Conservation (phyloP, 2,329 filamentous ascomycete species). For the Fusarium solani-melongenae region DNA sequence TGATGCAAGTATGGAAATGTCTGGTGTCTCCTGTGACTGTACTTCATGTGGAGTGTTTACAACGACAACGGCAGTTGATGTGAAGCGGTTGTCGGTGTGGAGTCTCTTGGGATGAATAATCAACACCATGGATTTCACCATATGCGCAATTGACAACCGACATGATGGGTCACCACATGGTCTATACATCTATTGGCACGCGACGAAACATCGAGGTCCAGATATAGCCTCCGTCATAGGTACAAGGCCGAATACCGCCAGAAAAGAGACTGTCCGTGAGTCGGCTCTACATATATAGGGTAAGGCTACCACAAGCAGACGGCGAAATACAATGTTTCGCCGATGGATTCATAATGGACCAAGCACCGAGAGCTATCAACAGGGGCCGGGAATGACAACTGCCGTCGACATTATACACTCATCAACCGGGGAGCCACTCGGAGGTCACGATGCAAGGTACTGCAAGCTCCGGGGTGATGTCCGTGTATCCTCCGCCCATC, state of each 20-base stretch:
- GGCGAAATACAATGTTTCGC: neutral
- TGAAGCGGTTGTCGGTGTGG: neutral
- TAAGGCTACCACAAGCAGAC: neutral
- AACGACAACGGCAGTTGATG: neutral
- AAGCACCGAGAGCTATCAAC: neutral
- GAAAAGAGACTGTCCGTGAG: neutral
- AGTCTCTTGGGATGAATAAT: neutral
- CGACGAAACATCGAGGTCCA: neutral
- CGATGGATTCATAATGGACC: neutral
- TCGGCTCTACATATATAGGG: neutral
- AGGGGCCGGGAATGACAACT: neutral
- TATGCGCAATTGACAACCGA: neutral
- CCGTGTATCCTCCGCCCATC: constrained; percentile 14
- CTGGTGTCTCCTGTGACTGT: neutral
- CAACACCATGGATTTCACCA: neutral
- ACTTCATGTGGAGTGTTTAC: neutral
- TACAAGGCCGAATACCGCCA: neutral
- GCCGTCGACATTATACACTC: neutral
- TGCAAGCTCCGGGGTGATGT: constrained; percentile 1
- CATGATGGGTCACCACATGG: too few relatives aligned
- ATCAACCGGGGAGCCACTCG: neutral
- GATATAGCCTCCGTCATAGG: neutral
- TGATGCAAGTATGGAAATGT: constrained; percentile 2
- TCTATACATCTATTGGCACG: neutral
- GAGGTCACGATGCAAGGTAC: neutral